Conservation (phyloP, 805 yeast genomes). For the Candida wancherniae region DNA sequence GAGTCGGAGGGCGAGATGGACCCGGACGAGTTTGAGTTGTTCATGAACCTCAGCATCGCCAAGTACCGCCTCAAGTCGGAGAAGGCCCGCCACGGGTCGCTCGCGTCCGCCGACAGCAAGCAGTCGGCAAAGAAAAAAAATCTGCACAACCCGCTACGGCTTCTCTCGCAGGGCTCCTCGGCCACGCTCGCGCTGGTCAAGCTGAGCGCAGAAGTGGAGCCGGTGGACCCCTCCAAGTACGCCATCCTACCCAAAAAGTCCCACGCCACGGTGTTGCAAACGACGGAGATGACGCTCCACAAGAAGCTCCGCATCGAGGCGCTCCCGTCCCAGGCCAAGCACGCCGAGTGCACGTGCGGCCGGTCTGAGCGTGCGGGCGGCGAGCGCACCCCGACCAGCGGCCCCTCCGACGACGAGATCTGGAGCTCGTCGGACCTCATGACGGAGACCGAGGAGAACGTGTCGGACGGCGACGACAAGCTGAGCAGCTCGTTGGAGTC, state of each 20-base stretch:
- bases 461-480: constrained; percentile 7
- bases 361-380: no score
- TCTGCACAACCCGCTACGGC: constrained; percentile 21
- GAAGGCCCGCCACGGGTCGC: constrained; percentile 6
- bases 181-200: constrained; percentile 3
- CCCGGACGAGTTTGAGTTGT: constrained; percentile 28
- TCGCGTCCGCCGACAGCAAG: no score
- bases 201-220: constrained; percentile 4
- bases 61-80: constrained; percentile 28
- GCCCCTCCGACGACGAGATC: constrained; percentile 16
- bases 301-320: constrained; percentile 41
- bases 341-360: no score
- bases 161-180: constrained; percentile 21
- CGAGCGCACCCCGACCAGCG: background rate
- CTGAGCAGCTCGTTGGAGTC: constrained; percentile 6
- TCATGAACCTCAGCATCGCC: constrained; percentile 29
- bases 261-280: constrained; percentile 33
- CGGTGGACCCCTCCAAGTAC: constrained; percentile 4
- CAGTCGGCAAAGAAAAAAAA: background rate
- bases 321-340: constrained; percentile 3
- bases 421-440: constrained; percentile 25
- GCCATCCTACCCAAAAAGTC: constrained; percentile 23
- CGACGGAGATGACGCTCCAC: constrained; percentile 34
- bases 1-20: constrained; percentile 5
- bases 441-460: constrained; percentile 22